Evolutionary conservation across 345 rosid genomes (phyloP).

Genomic region (Isatis tinctoria): DNA sequence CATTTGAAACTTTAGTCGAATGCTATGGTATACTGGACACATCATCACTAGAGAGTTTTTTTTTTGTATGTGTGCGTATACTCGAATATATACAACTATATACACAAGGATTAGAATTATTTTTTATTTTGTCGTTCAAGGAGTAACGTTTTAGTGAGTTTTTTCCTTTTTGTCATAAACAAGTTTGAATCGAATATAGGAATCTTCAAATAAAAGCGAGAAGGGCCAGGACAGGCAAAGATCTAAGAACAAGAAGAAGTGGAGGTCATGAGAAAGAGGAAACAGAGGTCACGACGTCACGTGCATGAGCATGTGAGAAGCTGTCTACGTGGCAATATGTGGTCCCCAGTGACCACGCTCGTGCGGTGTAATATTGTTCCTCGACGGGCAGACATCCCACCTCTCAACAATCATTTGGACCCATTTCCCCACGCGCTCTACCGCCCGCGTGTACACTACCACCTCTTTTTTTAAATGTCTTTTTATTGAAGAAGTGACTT

Average conservation of each 20-base stretch:
- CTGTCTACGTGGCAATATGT: conserved; percentile 6
- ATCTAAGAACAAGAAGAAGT: conserved; percentile 12
- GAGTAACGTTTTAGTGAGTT: not conserved
- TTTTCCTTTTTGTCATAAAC: not conserved
- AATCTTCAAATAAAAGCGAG: not conserved
- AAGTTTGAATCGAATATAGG: not conserved
- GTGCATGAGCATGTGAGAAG: conserved; percentile 35
- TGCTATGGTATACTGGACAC: too few relatives aligned
- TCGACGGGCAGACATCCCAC: conserved; percentile 27
- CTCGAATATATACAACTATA: not conserved
- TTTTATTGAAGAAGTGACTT: not conserved
- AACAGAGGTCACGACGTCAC: conserved; percentile 23
- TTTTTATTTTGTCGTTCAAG: not conserved
- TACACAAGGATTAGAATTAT: not conserved
- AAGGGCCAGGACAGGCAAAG: not conserved
- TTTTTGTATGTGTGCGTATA: not conserved
- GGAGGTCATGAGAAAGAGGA: conserved; percentile 15
- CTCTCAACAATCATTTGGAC: conserved; percentile 33
- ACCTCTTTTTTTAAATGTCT: not conserved
- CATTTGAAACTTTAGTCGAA: too few relatives aligned
- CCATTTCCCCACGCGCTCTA: conserved; percentile 20
- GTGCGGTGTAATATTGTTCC: conserved; percentile 38
- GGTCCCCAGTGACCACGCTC: conserved; percentile 29
- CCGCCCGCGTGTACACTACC: not conserved
- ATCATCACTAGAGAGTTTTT: not conserved